phyloP scores from a whole-genome alignment of 371 early-diverging fungal species.

The Blakeslea trispora region DNA sequence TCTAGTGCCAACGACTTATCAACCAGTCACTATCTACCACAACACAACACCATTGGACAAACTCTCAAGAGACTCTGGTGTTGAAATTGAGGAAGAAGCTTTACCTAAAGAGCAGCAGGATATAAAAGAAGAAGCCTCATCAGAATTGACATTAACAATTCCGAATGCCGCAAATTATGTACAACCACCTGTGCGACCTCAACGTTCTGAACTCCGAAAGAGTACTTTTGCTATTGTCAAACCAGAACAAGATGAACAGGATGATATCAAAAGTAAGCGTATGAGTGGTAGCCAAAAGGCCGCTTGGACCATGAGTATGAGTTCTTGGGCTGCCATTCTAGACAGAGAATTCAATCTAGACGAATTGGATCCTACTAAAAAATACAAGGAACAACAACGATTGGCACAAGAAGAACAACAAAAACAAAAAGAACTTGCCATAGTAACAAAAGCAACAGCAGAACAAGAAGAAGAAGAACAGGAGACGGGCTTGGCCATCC shows the following conservation, averaged over 20 bases:
- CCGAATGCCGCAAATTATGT: neutral
- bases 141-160: neutral
- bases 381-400: constrained; percentile 6
- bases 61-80: constrained; percentile 1
- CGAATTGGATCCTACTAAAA: constrained; percentile 22
- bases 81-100: constrained; percentile 5
- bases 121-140: neutral
- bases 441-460: neutral
- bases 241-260: neutral
- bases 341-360: constrained; percentile 33
- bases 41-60: neutral
- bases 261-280: constrained; percentile 17
- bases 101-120: neutral
- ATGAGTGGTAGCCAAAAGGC: constrained; percentile 49
- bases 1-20: constrained; percentile 15
- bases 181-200: constrained; percentile 16
- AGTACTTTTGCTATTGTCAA: neutral
- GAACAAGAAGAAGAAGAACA: constrained; percentile 1
- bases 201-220: constrained; percentile 18
- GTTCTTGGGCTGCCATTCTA: constrained; percentile 41
- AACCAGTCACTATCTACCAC: constrained; percentile 13
- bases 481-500: neutral
- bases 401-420: neutral
- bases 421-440: neutral
- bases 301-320: constrained; percentile 44